Conservation (phyloP, 2,329 filamentous ascomycete species). For the Cryphonectria radicalis region DNA sequence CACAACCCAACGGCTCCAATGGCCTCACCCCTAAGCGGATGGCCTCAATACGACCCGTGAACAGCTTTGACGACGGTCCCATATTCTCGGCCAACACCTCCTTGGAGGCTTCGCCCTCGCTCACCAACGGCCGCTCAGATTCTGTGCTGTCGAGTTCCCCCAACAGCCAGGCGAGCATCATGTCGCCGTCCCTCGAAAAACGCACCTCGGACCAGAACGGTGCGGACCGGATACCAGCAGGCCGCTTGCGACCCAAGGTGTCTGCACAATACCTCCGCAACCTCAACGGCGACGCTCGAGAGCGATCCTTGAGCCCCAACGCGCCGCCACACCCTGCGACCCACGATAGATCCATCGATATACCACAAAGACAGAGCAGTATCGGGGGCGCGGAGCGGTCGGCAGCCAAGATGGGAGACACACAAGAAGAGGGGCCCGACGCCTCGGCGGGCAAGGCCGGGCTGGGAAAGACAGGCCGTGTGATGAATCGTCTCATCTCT, state of each 20-base stretch:
- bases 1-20: conserved; percentile 32
- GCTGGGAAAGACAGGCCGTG: conserved; percentile 74
- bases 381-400: conserved; percentile 24
- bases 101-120: conserved; percentile 43
- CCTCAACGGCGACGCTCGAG: conserved; percentile 27
- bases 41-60: conserved; percentile 58
- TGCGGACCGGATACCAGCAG: conserved; percentile 39
- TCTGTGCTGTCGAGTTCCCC: conserved; percentile 61
- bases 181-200: conserved; percentile 47
- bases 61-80: conserved; percentile 53
- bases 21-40: conserved; percentile 38
- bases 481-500: conserved; percentile 80
- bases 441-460: conserved; percentile 72
- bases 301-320: conserved; percentile 25
- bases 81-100: conserved; percentile 46
- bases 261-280: conserved; percentile 24
- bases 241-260: conserved; percentile 43
- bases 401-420: conserved; percentile 28
- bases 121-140: conserved; percentile 34
- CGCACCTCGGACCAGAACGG: conserved; percentile 39
- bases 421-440: conserved; percentile 51
- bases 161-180: conserved; percentile 56
- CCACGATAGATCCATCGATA: conserved; percentile 33
- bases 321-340: conserved; percentile 10
- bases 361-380: conserved; percentile 35